Evolutionary conservation across 2,329 filamentous ascomycete genomes (phyloP).

Genomic region (Fusarium nanum): DNA sequence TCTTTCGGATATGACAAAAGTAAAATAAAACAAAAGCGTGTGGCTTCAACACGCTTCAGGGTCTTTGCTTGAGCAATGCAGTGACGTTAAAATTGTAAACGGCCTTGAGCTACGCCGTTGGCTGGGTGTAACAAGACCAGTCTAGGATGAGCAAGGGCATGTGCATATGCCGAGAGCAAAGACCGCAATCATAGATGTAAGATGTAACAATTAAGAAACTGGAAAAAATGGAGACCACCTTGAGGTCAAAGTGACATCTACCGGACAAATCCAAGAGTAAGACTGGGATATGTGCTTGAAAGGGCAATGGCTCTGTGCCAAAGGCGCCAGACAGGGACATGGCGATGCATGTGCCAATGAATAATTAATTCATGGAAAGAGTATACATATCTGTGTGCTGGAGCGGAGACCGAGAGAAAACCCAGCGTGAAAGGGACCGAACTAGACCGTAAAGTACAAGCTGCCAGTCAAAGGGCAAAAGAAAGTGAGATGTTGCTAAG

Average conservation of each 20-base stretch:
- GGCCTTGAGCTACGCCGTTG: slow-evolving; percentile 40
- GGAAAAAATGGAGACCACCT: slow-evolving; percentile 21
- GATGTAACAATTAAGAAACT: slow-evolving; percentile 34
- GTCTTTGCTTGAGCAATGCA: slow-evolving; percentile 36
- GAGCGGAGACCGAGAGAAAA: slow-evolving; percentile 40
- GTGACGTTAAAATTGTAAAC: slow-evolving; percentile 44
- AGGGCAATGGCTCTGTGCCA: slow-evolving; percentile 42
- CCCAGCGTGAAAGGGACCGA: slow-evolving; percentile 35
- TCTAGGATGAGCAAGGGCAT: slow-evolving; percentile 39
- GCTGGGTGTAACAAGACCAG: slow-evolving; percentile 41
- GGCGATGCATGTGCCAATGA: slow-evolving; percentile 33
- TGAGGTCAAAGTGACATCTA: slow-evolving; percentile 21
- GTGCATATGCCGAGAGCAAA: slow-evolving; percentile 46
- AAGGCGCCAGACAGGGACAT: slow-evolving; percentile 33
- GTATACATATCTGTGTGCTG: slow-evolving; percentile 31
- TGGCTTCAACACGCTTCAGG: slow-evolving; percentile 43
- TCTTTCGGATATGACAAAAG: slow-evolving; percentile 30
- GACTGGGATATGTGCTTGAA: slow-evolving; percentile 38
- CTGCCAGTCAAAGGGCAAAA: slow-evolving; percentile 27
- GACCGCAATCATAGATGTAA: slow-evolving; percentile 34
- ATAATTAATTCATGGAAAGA: slow-evolving; percentile 23
- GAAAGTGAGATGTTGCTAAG: slow-evolving; percentile 45
- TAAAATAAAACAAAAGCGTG: slow-evolving; percentile 28
- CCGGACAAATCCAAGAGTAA: slow-evolving; percentile 23
- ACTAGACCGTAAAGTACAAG: slow-evolving; percentile 33